Evolutionary conservation across 495 filamentous ascomycete species (phyloP).

Genomic region (Aspergillus saccharolyticus): DNA sequence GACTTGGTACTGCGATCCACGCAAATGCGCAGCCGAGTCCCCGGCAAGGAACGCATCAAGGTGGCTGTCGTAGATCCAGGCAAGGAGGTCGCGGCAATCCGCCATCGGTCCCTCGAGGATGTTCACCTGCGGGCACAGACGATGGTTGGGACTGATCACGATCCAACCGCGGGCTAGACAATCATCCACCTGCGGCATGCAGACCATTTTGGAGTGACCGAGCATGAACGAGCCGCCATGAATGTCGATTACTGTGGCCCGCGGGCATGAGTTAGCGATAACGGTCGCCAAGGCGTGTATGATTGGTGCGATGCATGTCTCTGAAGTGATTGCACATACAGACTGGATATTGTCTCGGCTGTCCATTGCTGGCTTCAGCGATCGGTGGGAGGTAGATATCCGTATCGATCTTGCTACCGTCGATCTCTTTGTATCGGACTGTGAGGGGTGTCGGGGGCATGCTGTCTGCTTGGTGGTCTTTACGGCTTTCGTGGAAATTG

Average conservation of each 20-base stretch:
- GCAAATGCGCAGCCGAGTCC: neutral
- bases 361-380: conserved; percentile 2
- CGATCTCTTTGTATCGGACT: conserved; percentile 26
- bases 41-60: conserved; percentile 17
- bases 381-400: conserved; percentile 31
- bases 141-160: conserved; percentile 26
- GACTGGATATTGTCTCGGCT: conserved; percentile 20
- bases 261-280: neutral
- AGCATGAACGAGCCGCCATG: conserved; percentile 41
- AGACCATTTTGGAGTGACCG: conserved; percentile 31
- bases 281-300: too few species aligned
- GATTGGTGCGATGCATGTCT: too few species aligned
- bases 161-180: conserved; percentile 36
- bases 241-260: conserved; percentile 30
- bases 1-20: conserved; percentile 9
- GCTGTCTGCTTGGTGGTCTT: conserved; percentile 9
- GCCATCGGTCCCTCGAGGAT: conserved; percentile 3
- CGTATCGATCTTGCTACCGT: conserved; percentile 26
- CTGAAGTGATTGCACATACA: conserved; percentile 21
- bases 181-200: conserved; percentile 27
- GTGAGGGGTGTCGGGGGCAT: conserved; percentile 17
- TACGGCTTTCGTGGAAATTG: neutral
- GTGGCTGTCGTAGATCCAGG: conserved; percentile 25
- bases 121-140: conserved; percentile 1
- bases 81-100: conserved; percentile 22